Conservation (phyloP, 2,329 filamentous ascomycete genomes). For the Huntiella savannae region DNA sequence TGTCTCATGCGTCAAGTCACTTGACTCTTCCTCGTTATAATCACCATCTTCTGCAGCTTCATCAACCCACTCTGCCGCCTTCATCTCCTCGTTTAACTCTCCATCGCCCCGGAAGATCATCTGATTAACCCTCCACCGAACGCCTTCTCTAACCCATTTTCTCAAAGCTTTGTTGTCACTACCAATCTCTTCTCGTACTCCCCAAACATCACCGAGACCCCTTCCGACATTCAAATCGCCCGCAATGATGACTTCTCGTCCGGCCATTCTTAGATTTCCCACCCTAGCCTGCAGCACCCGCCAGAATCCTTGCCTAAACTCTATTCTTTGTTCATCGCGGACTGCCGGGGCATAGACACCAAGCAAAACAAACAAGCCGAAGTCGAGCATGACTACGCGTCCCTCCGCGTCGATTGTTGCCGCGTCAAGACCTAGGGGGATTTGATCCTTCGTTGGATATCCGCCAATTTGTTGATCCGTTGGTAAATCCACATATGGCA, state of each 20-base stretch:
- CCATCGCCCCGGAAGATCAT: constrained; percentile 49
- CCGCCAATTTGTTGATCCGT: constrained; percentile 65
- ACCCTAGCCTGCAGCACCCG: constrained; percentile 64
- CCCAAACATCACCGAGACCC: constrained; percentile 56
- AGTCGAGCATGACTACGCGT: constrained; percentile 77
- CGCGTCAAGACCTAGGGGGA: constrained; percentile 30
- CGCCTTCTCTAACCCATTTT: constrained; percentile 53
- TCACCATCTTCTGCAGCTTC: constrained; percentile 49
- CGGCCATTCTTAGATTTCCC: constrained; percentile 60
- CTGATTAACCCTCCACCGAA: constrained; percentile 67
- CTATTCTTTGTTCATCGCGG: constrained; percentile 63
- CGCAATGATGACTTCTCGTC: constrained; percentile 69
- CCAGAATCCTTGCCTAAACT: constrained; percentile 66
- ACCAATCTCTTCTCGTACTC: constrained; percentile 48
- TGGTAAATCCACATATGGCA: constrained; percentile 56
- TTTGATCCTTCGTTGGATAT: constrained; percentile 55
- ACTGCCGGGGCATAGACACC: constrained; percentile 86
- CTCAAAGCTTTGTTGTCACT: constrained; percentile 50
- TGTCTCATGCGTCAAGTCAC: not conserved
- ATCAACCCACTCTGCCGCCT: constrained; percentile 25
- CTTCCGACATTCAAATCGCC: constrained; percentile 74
- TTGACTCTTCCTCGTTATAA: constrained; percentile 21
- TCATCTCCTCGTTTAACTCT: not conserved
- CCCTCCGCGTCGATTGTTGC: constrained; percentile 57
- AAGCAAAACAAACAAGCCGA: constrained; percentile 82